phyloP scores from a whole-genome alignment of 306 rosid genomes.

The Trifolium pratense region DNA sequence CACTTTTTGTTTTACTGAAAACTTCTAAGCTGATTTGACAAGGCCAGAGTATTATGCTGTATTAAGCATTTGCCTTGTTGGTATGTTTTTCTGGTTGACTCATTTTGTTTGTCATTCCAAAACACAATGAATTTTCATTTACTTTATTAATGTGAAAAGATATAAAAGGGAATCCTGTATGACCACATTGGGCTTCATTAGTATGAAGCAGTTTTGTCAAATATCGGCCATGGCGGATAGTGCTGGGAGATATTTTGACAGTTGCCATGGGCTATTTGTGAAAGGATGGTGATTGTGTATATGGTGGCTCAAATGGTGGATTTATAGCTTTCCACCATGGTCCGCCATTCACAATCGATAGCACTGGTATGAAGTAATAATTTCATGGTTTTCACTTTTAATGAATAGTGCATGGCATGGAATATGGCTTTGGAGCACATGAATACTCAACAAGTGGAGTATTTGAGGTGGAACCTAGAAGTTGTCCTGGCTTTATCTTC shows the following conservation, averaged over 20 bases:
- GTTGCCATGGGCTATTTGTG: no score
- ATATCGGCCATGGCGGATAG: no score
- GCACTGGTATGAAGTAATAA: background rate
- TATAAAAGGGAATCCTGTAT: background rate
- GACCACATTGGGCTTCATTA: background rate
- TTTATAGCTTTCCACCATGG: no score
- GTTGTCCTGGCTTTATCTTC: conserved; percentile 96
- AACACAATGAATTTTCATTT: background rate
- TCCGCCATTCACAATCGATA: no score
- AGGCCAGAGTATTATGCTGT: background rate
- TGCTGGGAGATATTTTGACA: no score
- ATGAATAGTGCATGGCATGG: conserved; percentile 79
- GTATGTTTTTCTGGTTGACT: background rate
- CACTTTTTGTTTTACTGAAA: background rate
- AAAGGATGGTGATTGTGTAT: no score
- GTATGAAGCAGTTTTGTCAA: background rate
- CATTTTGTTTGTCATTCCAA: background rate
- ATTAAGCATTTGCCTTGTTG: background rate
- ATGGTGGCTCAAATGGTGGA: no score
- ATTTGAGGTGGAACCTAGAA: conserved; percentile 95
- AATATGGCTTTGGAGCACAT: conserved; percentile 96
- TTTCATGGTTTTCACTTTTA: conserved; percentile 27
- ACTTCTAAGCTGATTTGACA: background rate
- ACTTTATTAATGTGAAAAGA: background rate
- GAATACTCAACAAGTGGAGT: conserved; percentile 91